These are phyloP conservation scores for Prasinococcaceae sp. DNA, from an alignment of 139 green algal genomes.

Conservation along the genomic window DNA sequence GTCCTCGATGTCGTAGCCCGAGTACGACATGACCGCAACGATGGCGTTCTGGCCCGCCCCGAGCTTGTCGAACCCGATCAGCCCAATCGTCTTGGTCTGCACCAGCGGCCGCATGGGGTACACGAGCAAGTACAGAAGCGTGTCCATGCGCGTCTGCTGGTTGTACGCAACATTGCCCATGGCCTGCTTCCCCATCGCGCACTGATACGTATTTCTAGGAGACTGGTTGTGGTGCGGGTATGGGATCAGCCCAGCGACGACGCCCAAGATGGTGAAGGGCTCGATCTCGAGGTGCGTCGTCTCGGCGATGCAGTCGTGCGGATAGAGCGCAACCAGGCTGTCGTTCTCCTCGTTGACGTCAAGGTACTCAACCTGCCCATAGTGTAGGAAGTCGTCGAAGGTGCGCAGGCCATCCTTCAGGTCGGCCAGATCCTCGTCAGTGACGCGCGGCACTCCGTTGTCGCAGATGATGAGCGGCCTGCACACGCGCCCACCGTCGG, in stretches of 20 bases:
- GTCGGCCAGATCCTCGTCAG: slow-evolving; percentile 47
- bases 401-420: slow-evolving; percentile 36
- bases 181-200: slow-evolving; percentile 98
- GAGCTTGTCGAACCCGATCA: slow-evolving; percentile 79
- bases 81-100: slow-evolving; percentile 90
- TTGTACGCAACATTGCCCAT: slow-evolving; percentile 98
- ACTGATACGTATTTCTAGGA: slow-evolving; percentile 97
- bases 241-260: slow-evolving; percentile 93
- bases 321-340: slow-evolving; percentile 72
- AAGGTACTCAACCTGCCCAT: slow-evolving; percentile 92
- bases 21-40: slow-evolving; percentile 95
- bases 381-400: slow-evolving; percentile 36
- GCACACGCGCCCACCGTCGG: slow-evolving; percentile 85
- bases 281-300: slow-evolving; percentile 97
- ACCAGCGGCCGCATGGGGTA: slow-evolving; percentile 92
- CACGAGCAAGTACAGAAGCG: slow-evolving; percentile 87
- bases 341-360: slow-evolving; percentile 98
- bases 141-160: slow-evolving; percentile 70
- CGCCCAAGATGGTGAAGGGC: slow-evolving; percentile 94
- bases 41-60: slow-evolving; percentile 94
- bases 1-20: slow-evolving; percentile 62
- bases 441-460: slow-evolving; percentile 65
- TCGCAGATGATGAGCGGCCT: slow-evolving; percentile 94
- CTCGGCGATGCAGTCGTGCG: slow-evolving; percentile 27
- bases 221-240: slow-evolving; percentile 99